Evolutionary conservation across 225 moss, liverwort and hornwort genomes (phyloP).

Genomic region (Lunularia cruciata): DNA sequence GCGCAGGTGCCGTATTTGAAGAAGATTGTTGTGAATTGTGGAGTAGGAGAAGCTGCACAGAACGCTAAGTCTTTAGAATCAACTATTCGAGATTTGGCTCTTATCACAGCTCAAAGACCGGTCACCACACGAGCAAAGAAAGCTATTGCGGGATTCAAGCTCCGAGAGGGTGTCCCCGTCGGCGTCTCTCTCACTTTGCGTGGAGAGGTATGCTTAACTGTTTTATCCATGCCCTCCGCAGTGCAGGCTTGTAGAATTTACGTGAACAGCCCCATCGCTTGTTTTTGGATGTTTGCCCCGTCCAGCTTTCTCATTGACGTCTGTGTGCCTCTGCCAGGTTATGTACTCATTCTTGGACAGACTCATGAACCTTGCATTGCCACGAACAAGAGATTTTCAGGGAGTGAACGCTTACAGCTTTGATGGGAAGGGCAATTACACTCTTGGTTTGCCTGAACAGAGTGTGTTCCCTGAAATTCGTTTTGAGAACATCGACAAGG

Average conservation of each 20-base stretch:
- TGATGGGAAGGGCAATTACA: constrained; percentile 89
- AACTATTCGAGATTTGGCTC: constrained; percentile 67
- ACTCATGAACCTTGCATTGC: constrained; percentile 80
- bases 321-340: constrained; percentile 43
- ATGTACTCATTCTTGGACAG: constrained; percentile 93
- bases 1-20: constrained; percentile 70
- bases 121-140: constrained; percentile 84
- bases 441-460: constrained; percentile 77
- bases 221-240: background rate
- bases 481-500: constrained; percentile 89
- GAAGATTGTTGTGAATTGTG: constrained; percentile 87
- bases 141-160: constrained; percentile 95
- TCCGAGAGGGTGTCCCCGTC: constrained; percentile 75
- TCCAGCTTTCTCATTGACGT: background rate
- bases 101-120: constrained; percentile 79
- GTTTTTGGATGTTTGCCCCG: background rate
- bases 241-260: no score
- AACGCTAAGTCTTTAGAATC: constrained; percentile 91
- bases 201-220: constrained; percentile 61
- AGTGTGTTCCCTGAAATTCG: constrained; percentile 95
- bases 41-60: constrained; percentile 93
- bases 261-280: background rate
- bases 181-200: constrained; percentile 84
- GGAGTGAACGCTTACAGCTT: constrained; percentile 95
- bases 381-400: constrained; percentile 92